Conservation (phyloP, 345 rosid genomes). For the Rhodomyrtus tomentosa region DNA sequence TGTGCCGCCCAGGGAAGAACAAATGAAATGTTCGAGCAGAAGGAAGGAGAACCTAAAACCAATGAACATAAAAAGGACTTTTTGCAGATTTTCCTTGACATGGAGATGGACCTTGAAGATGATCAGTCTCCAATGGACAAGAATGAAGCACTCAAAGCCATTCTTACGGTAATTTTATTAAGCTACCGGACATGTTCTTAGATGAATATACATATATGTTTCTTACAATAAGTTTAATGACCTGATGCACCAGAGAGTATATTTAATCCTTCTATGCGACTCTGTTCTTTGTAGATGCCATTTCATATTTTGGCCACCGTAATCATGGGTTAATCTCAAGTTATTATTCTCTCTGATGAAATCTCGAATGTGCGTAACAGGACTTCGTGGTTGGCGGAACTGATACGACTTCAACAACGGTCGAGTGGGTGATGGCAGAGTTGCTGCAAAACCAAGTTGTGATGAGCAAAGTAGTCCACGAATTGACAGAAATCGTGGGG, state of each 20-base stretch:
- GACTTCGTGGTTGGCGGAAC: neutral
- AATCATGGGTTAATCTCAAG: too few species aligned
- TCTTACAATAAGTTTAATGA: too few species aligned
- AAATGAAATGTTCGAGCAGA: neutral
- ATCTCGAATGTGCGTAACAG: neutral
- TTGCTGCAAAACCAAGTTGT: constrained; percentile 16
- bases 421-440: constrained; percentile 34
- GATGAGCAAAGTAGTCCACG: neutral
- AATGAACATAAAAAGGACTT: neutral
- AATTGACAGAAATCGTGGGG: neutral
- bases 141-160: neutral
- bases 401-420: constrained; percentile 18
- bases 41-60: neutral
- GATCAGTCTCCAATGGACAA: neutral
- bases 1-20: neutral
- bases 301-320: too few species aligned
- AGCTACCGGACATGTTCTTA: neutral
- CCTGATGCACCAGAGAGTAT: too few species aligned
- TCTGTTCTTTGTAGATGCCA: too few species aligned
- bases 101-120: neutral
- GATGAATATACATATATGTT: too few species aligned
- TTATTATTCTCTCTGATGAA: neutral
- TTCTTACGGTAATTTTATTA: neutral
- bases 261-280: too few species aligned
- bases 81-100: neutral